phyloP scores from a whole-genome alignment of 1,284 basidiomycete genomes.

The Fomitopsis palustris region DNA sequence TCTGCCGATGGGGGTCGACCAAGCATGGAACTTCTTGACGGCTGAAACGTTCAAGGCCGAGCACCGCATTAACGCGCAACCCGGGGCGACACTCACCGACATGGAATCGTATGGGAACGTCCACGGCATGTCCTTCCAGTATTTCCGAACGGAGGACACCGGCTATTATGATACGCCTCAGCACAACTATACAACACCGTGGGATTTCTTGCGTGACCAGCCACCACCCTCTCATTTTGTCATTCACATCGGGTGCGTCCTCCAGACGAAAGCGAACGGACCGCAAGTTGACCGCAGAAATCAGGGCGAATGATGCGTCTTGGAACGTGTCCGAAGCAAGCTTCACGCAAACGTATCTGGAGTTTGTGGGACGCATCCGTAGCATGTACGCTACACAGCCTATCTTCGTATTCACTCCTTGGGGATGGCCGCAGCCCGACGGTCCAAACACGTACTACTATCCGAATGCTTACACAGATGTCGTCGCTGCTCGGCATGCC shows the following conservation, averaged over 20 bases:
- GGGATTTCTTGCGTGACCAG: slow-evolving; percentile 47
- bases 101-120: slow-evolving; percentile 54
- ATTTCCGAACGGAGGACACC: slow-evolving; percentile 57
- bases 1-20: slow-evolving; percentile 48
- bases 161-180: slow-evolving; percentile 50
- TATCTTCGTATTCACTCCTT: slow-evolving; percentile 54
- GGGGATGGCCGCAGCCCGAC: slow-evolving; percentile 55
- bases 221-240: slow-evolving; percentile 49
- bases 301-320: slow-evolving; percentile 43
- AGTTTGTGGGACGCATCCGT: slow-evolving; percentile 43
- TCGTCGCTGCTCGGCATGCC: slow-evolving; percentile 38
- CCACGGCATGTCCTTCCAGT: slow-evolving; percentile 51
- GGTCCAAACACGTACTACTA: slow-evolving; percentile 47
- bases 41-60: slow-evolving; percentile 53
- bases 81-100: slow-evolving; percentile 49
- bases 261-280: background rate
- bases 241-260: slow-evolving; percentile 48
- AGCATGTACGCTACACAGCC: slow-evolving; percentile 42
- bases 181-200: slow-evolving; percentile 58
- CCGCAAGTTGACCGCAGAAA: background rate
- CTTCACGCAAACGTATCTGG: slow-evolving; percentile 47
- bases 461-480: slow-evolving; percentile 40
- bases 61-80: slow-evolving; percentile 48
- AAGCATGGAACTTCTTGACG: slow-evolving; percentile 55
- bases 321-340: slow-evolving; percentile 40